Conservation (phyloP, 768 basidiomycete species). For the Suillus hirtellus region DNA sequence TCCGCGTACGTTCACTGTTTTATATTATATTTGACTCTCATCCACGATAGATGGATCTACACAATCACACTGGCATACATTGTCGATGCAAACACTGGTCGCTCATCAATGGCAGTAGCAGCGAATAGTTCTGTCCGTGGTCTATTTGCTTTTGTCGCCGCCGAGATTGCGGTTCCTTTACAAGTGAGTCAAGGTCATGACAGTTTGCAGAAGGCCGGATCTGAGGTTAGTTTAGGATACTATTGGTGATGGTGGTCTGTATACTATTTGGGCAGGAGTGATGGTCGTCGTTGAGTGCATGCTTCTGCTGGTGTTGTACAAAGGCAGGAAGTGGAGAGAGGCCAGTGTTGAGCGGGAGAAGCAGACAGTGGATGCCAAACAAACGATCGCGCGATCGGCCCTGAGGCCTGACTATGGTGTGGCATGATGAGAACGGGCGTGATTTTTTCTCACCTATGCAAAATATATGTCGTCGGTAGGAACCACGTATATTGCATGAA, state of each 20-base stretch:
- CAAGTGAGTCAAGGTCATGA: slow-evolving; percentile 34
- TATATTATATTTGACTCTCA: background rate
- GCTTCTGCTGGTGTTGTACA: slow-evolving; percentile 57
- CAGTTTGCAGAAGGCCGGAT: background rate
- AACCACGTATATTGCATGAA: no score
- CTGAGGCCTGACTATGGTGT: no score
- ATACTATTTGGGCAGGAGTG: slow-evolving; percentile 48
- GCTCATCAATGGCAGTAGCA: slow-evolving; percentile 76
- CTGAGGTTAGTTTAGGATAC: background rate
- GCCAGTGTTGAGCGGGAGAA: slow-evolving; percentile 46
- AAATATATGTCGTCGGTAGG: no score
- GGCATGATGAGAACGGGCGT: no score
- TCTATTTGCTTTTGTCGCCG: slow-evolving; percentile 61
- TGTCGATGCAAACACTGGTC: slow-evolving; percentile 82
- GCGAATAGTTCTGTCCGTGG: slow-evolving; percentile 78
- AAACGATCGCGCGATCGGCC: background rate
- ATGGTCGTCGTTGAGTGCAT: slow-evolving; percentile 52
- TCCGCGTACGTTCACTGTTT: slow-evolving; percentile 49
- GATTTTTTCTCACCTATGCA: no score
- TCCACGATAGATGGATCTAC: slow-evolving; percentile 49
- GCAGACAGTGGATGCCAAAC: slow-evolving; percentile 5
- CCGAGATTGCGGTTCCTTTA: slow-evolving; percentile 75
- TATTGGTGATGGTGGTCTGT: slow-evolving; percentile 32
- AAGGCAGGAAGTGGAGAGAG: slow-evolving; percentile 62
- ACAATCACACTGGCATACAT: slow-evolving; percentile 77